Conservation (phyloP, 1,284 basidiomycete genomes). For the Gomphus bonarii region DNA sequence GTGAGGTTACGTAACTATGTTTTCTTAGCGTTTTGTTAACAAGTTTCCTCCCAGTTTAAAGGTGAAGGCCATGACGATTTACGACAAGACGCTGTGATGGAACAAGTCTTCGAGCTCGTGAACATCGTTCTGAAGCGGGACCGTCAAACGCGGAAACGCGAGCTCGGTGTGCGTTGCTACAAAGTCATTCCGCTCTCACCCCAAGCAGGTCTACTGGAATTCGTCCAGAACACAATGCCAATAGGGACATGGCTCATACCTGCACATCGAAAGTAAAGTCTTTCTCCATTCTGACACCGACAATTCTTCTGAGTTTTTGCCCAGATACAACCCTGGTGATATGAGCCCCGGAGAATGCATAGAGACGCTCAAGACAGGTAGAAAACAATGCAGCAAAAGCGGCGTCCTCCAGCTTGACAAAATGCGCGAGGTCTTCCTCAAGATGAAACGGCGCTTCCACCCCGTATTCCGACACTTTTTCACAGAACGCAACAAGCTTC, state of each 20-base stretch:
- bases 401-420: slow-evolving; percentile 13
- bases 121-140: slow-evolving; percentile 73
- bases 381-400: neutral
- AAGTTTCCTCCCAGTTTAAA: slow-evolving; percentile 64
- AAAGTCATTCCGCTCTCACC: slow-evolving; percentile 80
- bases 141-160: slow-evolving; percentile 63
- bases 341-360: slow-evolving; percentile 19
- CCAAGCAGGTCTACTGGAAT: slow-evolving; percentile 85
- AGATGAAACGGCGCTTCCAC: slow-evolving; percentile 48
- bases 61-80: slow-evolving; percentile 83
- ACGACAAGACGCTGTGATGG: slow-evolving; percentile 97
- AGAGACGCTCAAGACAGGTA: neutral
- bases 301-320: neutral
- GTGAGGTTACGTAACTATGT: slow-evolving; percentile 34
- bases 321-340: slow-evolving; percentile 34
- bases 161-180: slow-evolving; percentile 75
- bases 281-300: too few species aligned
- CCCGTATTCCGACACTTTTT: slow-evolving; percentile 96
- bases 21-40: neutral
- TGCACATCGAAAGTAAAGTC: slow-evolving; percentile 40
- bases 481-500: slow-evolving; percentile 79
- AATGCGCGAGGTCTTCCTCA: slow-evolving; percentile 38
- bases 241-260: slow-evolving; percentile 51
- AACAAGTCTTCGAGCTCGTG: slow-evolving; percentile 90
- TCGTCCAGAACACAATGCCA: slow-evolving; percentile 74